phyloP scores from a whole-genome alignment of 768 basidiomycete genomes.

The Boletus rubroflammeus region DNA sequence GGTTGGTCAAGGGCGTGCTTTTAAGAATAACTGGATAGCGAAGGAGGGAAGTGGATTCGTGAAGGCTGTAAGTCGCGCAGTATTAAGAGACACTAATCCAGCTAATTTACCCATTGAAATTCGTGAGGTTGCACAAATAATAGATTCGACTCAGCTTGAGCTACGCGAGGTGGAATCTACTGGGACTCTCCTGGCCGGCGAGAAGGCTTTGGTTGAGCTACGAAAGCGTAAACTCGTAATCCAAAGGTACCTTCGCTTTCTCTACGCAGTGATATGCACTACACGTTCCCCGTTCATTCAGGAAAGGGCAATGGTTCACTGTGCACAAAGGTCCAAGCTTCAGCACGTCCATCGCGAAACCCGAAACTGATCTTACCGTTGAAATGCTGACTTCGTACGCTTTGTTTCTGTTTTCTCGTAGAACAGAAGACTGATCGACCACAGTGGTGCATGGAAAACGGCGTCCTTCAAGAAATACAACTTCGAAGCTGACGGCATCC shows the following conservation, averaged over 20 bases:
- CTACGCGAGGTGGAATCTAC: constrained; percentile 68
- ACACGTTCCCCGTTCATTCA: constrained; percentile 30
- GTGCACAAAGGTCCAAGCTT: constrained; percentile 83
- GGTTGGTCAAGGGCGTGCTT: constrained; percentile 91
- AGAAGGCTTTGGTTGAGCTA: constrained; percentile 81
- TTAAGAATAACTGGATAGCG: constrained; percentile 95
- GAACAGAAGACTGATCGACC: background rate
- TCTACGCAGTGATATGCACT: background rate
- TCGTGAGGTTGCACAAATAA: constrained; percentile 57
- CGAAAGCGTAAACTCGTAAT: constrained; percentile 86
- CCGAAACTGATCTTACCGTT: constrained; percentile 92
- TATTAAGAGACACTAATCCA: background rate
- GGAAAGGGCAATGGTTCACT: constrained; percentile 95
- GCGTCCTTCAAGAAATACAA: constrained; percentile 97
- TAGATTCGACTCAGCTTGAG: constrained; percentile 73
- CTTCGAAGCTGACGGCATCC: constrained; percentile 93
- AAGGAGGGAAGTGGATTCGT: constrained; percentile 89
- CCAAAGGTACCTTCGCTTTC: constrained; percentile 56
- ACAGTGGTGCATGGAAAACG: constrained; percentile 91
- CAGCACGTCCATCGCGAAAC: constrained; percentile 87
- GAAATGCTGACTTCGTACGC: constrained; percentile 91
- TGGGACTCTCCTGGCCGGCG: constrained; percentile 69
- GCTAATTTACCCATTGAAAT: constrained; percentile 3
- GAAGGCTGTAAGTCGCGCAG: constrained; percentile 60
- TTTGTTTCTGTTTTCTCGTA: background rate